phyloP scores from a whole-genome alignment of 495 filamentous ascomycete genomes.

The Penicillium ucsense region DNA sequence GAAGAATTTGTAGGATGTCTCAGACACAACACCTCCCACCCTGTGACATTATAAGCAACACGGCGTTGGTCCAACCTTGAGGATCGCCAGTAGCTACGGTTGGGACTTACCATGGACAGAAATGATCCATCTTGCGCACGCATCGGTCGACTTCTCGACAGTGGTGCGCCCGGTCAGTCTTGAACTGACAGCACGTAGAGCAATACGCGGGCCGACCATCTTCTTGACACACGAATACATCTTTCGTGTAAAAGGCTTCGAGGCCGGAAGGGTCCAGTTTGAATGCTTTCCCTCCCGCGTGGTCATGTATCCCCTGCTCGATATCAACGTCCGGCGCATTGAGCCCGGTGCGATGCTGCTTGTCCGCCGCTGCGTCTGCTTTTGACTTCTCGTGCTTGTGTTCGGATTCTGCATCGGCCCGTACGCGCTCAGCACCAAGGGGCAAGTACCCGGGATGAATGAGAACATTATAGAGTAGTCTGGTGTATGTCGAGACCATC shows the following conservation, averaged over 20 bases:
- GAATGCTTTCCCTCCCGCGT: slow-evolving; percentile 14
- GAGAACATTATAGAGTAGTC: slow-evolving; percentile 54
- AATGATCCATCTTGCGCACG: slow-evolving; percentile 85
- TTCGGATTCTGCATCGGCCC: slow-evolving; percentile 9
- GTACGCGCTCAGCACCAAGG: slow-evolving; percentile 32
- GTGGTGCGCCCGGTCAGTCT: slow-evolving; percentile 77
- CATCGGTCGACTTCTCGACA: slow-evolving; percentile 73
- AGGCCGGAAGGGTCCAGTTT: slow-evolving; percentile 24
- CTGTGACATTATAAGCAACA: slow-evolving; percentile 18
- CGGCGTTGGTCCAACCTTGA: neutral
- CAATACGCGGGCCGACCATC: slow-evolving; percentile 80
- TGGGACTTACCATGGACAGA: slow-evolving; percentile 67
- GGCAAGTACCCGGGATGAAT: slow-evolving; percentile 62
- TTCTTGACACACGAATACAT: slow-evolving; percentile 70
- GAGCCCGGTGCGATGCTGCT: neutral
- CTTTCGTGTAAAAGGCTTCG: slow-evolving; percentile 60
- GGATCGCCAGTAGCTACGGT: too few species aligned
- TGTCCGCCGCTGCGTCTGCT: slow-evolving; percentile 4
- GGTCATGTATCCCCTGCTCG: slow-evolving; percentile 14
- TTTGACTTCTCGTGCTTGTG: slow-evolving; percentile 9
- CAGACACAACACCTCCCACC: slow-evolving; percentile 83
- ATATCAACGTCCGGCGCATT: slow-evolving; percentile 12
- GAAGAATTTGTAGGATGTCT: slow-evolving; percentile 83
- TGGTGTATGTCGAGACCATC: slow-evolving; percentile 57
- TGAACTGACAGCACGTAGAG: slow-evolving; percentile 67